Percentiles rank a stretch among this genome's conserved stretches.
These are phyloP conservation scores for Penicillium egyptiacum DNA, from an alignment of 495 filamentous ascomycete genomes.

Conservation along the genomic window DNA sequence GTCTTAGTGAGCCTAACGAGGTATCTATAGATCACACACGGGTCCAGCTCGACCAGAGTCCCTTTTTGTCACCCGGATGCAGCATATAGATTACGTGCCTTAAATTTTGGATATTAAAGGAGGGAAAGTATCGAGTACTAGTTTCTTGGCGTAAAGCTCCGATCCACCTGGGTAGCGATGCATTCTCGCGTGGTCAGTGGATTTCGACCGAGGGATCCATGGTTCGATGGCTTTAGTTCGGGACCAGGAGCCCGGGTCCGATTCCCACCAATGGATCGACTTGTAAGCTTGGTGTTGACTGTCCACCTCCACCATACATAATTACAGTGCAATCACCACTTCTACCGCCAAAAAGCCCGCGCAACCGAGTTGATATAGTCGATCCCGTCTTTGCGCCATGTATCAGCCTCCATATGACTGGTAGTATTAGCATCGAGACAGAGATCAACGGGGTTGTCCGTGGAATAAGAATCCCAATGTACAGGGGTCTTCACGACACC, in stretches of 20 bases:
- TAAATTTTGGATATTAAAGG: not conserved
- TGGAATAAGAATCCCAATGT: slow-evolving; percentile 47
- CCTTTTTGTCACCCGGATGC: not conserved
- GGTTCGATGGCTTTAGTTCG: not conserved
- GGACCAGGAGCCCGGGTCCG: not conserved
- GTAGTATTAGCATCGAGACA: slow-evolving; percentile 52
- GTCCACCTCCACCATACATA: too few species aligned
- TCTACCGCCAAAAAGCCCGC: slow-evolving; percentile 27
- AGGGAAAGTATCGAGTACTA: not conserved
- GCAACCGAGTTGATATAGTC: slow-evolving; percentile 35
- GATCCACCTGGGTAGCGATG: not conserved
- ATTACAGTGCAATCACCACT: not conserved
- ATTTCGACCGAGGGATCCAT: not conserved
- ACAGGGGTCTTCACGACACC: slow-evolving; percentile 30
- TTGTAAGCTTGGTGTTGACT: not conserved
- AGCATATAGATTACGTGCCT: not conserved
- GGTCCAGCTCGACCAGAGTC: not conserved
- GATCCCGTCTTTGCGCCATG: slow-evolving; percentile 48
- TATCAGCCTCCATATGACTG: slow-evolving; percentile 49
- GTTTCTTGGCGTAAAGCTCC: not conserved
- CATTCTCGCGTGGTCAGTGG: not conserved
- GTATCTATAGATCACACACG: not conserved
- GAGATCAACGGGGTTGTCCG: slow-evolving; percentile 41
- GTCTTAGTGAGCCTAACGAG: not conserved
- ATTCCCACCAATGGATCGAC: not conserved